A percentile compares a stretch with the other conserved stretches of the same genome.
Evolutionary conservation across 805 yeast species (phyloP).

Genomic region (Candida silvicultrix): DNA sequence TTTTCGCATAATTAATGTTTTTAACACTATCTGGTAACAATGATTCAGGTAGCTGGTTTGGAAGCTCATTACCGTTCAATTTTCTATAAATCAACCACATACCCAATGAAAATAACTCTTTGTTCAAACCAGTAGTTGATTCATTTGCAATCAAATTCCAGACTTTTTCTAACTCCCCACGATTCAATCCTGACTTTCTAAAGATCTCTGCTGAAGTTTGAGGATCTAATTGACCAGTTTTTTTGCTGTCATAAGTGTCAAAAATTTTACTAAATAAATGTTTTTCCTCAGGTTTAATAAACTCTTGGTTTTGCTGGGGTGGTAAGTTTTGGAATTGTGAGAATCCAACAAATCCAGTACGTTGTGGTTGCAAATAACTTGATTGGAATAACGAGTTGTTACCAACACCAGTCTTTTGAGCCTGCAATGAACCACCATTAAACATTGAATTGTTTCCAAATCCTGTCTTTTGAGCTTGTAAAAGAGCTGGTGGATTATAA

Average conservation of each 20-base stretch:
- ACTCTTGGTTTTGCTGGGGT: conserved; percentile 40
- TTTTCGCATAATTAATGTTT: conserved; percentile 68
- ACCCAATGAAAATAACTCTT: conserved; percentile 91
- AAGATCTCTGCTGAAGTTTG: conserved; percentile 79
- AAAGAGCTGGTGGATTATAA: conserved; percentile 19
- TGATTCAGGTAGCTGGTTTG: conserved; percentile 78
- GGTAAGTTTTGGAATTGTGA: conserved; percentile 21
- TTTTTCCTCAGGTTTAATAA: conserved; percentile 84
- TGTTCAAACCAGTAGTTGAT: conserved; percentile 76
- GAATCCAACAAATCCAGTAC: conserved; percentile 24
- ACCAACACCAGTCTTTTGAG: conserved; percentile 60
- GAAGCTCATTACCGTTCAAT: conserved; percentile 83
- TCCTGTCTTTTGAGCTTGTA: conserved; percentile 27
- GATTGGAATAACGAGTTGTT: conserved; percentile 32
- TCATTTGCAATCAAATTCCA: conserved; percentile 87
- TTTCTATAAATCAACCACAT: conserved; percentile 94
- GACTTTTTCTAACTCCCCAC: conserved; percentile 81
- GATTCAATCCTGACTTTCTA: conserved; percentile 82
- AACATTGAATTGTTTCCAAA: conserved; percentile 5
- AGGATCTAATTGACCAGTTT: conserved; percentile 70
- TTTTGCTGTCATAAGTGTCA: conserved; percentile 73
- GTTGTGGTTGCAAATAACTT: conserved; percentile 24
- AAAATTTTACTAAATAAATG: conserved; percentile 81
- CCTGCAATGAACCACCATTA: conserved; percentile 36
- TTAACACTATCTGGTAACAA: conserved; percentile 82